Evolutionary conservation across 2,329 filamentous ascomycete genomes (phyloP).

Genomic region (Cercospora berteroae): DNA sequence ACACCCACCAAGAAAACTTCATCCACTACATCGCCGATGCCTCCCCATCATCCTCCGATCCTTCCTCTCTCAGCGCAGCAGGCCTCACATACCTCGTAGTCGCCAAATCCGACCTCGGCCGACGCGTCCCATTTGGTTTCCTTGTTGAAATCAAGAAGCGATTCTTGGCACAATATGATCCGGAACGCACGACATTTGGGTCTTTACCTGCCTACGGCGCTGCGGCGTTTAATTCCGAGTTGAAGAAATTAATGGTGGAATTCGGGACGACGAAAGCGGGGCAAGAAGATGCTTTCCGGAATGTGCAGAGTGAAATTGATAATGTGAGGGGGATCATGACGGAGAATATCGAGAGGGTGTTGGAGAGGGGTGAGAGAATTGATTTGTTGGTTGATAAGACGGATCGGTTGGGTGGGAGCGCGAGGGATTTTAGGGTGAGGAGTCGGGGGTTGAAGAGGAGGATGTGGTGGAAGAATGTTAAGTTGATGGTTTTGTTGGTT

Average conservation of each 20-base stretch:
- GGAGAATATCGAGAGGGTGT: constrained; percentile 83
- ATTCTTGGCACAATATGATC: constrained; percentile 71
- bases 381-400: constrained; percentile 96
- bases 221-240: constrained; percentile 76
- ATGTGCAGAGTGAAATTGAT: constrained; percentile 86
- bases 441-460: constrained; percentile 80
- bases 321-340: constrained; percentile 91
- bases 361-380: constrained; percentile 89
- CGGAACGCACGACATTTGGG: constrained; percentile 67
- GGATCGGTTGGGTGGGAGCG: constrained; percentile 81
- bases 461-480: constrained; percentile 99
- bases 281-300: constrained; percentile 76
- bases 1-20: constrained; percentile 78
- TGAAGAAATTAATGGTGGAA: constrained; percentile 76
- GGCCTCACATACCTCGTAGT: constrained; percentile 91
- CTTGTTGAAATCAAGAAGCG: constrained; percentile 85
- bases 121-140: constrained; percentile 89
- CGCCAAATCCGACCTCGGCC: constrained; percentile 74
- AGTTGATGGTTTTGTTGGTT: constrained; percentile 77
- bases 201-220: constrained; percentile 85
- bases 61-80: constrained; percentile 51
- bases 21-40: constrained; percentile 94
- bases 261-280: constrained; percentile 76
- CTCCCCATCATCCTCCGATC: constrained; percentile 27
- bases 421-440: constrained; percentile 84